Evolutionary conservation across 441 rosid species (phyloP), one percentile per base, ranked within the genome.

Genomic region (Adansonia grandidieri): DNA sequence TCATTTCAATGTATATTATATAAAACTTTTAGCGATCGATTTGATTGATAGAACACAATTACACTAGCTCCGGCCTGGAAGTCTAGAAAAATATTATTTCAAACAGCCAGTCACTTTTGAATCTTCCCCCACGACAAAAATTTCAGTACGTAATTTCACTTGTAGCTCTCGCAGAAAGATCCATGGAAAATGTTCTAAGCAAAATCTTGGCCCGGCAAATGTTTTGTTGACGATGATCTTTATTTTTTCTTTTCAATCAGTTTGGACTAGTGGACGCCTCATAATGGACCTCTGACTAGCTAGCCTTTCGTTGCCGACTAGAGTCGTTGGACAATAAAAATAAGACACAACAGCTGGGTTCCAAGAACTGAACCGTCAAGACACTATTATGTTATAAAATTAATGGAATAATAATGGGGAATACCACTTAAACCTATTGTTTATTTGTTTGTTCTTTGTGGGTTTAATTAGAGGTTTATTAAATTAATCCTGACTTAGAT

Each of bases 241-340:
- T 28, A 28, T 28, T 28, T 28, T 28, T 28, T 28, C 32, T 64
- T 37, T n/a, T 66, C 71, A 15, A 40, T 2, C 71, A 3, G 22
- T 40, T 61, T 54, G 51, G 51, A 62, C 13, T 32, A 2, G 4
- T 77, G 61, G 15, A 28, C 15, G 53, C 44, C 58, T 62, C 13
- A 24, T 5, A 22, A 22, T 28, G 24, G 14, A 40, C 17, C 22
- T 19, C 67, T 47, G 79, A 78, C 81, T 9, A 11, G 47, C 53
- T 42, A 47, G 24, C 53, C 32, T 50, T 77, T 28, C n/a, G 83
- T 83, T 79, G 65, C 65, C 37, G 80, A 65, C 86, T 71, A n/a
- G 73, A 78, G 50, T 48, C 20, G 63, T 68, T 77, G 50, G 42
- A 72, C 24, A 61, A 42, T 77, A 28, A 28, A 28, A 66, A 45